Base-by-base conservation (phyloP, 1,284 basidiomycete species). In the Boletus hoseneyae region DNA sequence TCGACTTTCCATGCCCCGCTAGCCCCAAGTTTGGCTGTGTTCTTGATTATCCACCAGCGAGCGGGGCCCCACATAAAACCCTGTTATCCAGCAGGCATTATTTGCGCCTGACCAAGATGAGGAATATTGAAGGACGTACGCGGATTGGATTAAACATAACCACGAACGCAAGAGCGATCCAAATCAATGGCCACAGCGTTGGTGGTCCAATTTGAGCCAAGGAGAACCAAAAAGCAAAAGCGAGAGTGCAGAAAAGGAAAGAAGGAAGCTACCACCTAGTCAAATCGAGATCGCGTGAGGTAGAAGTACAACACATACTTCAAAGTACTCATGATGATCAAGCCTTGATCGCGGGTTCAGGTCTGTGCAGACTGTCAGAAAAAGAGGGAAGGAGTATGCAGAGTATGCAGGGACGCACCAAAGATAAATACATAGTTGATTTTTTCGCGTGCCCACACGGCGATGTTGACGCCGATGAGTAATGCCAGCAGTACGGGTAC, bases 371-470 rank as follows among this genome's bases (percentile, higher is more conserved):
- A 36, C 18, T 19, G n/a, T 50, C 23, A 46, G 23, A n/a, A n/a
- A 8, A 6, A 18, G 12, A 15, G 9, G 0, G 16, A 23, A 6
- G 23, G 23, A 25, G 6, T 3, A 25, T 1, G 16, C 13, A 21
- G 19, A 25, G 10, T 2, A 21, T 25, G 36, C 33, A 19, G 15
- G 13, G 21, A 64, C 75, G 45, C 52, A 88, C 87, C 87, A 61
- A 97, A 95, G 42, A 97, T 95, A 66, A 97, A 96, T 9, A 85
- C 78, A 56, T 93, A 93, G 64, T 97, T 97, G 61, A 97, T 93
- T 35, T 90, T 76, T 8, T 85, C 76, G 1, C 71, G 68, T 0
- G 84, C 79, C 88, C 90, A 97, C 0, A 87, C 87, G 19, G 84
- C 64, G 11, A 97, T 61, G 64, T 97, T 97, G 44, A 91, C 54